phyloP scores from a whole-genome alignment of 2,329 filamentous ascomycete genomes.

The Penicillium sp. region DNA sequence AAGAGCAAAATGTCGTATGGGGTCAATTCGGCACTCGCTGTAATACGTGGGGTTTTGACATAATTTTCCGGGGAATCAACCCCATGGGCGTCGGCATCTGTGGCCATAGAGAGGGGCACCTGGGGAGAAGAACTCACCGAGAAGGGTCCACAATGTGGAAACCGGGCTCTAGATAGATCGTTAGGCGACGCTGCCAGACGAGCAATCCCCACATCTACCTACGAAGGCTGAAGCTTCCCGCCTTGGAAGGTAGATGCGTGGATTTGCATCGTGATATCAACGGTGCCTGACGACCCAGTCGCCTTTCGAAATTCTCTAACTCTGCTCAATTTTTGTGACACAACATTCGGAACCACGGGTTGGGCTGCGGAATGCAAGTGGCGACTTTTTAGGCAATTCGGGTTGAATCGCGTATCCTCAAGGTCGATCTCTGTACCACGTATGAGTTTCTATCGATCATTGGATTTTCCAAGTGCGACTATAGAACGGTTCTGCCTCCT shows the following conservation, averaged over 20 bases:
- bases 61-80: constrained; percentile 15
- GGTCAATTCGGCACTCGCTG: not conserved
- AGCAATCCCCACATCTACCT: constrained; percentile 11
- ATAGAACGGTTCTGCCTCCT: not conserved
- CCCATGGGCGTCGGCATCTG: constrained; percentile 16
- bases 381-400: not conserved
- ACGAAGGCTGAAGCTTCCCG: constrained; percentile 13
- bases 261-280: constrained; percentile 10
- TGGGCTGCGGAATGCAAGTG: not conserved
- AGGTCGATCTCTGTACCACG: too few relatives aligned
- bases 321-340: constrained; percentile 16
- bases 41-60: constrained; percentile 10
- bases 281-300: constrained; percentile 2
- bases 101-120: constrained; percentile 8
- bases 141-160: constrained; percentile 11
- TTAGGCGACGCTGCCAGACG: constrained; percentile 3
- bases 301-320: too few relatives aligned
- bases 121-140: constrained; percentile 11
- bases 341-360: not conserved
- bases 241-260: constrained; percentile 22
- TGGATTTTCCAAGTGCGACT: not conserved
- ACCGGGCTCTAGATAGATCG: not conserved
- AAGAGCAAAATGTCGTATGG: not conserved
- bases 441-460: not conserved
- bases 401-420: not conserved